A percentile compares a stretch with the other conserved stretches of the same genome.
These are phyloP conservation scores for Candida pseudoviswanathii DNA, from an alignment of 1,139 yeast genomes.

Conservation along the genomic window DNA sequence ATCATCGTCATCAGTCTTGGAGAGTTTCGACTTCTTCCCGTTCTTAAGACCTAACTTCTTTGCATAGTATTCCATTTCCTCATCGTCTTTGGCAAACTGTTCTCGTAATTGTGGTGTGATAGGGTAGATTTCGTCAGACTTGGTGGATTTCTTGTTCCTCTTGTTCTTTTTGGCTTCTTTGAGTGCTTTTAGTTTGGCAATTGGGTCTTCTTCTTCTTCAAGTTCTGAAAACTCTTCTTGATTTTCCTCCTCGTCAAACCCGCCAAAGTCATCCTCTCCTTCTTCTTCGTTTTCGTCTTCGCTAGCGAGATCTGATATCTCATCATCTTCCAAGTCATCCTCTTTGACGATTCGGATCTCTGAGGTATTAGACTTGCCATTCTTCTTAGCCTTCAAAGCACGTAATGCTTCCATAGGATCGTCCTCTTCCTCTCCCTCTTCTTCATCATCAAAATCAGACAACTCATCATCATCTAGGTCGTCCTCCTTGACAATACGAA, in stretches of 20 bases:
- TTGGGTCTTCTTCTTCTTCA: slow-evolving; percentile 32
- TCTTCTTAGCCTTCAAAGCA: slow-evolving; percentile 23
- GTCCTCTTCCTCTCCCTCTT: slow-evolving; percentile 14
- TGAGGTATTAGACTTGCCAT: slow-evolving; percentile 21
- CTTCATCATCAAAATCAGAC: slow-evolving; percentile 13
- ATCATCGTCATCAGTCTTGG: slow-evolving; percentile 62
- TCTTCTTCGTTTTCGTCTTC: slow-evolving; percentile 17
- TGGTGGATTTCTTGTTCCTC: slow-evolving; percentile 10
- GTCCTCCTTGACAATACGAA: slow-evolving; percentile 28
- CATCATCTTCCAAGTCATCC: slow-evolving; percentile 23
- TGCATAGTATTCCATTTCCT: slow-evolving; percentile 81
- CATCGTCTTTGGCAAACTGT: slow-evolving; percentile 62
- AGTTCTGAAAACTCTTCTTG: slow-evolving; percentile 10
- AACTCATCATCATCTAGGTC: slow-evolving; percentile 23
- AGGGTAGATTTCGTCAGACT: slow-evolving; percentile 9
- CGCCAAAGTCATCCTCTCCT: slow-evolving; percentile 18
- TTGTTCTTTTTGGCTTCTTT: slow-evolving; percentile 31
- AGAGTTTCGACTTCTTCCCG: slow-evolving; percentile 43
- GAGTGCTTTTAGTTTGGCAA: slow-evolving; percentile 46
- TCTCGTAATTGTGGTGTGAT: slow-evolving; percentile 45
- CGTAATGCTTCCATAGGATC: slow-evolving; percentile 28
- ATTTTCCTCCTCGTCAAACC: slow-evolving; percentile 14
- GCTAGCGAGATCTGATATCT: slow-evolving; percentile 16
- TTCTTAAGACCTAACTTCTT: slow-evolving; percentile 74
- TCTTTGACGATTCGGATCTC: slow-evolving; percentile 22